phyloP scores from a whole-genome alignment of 768 basidiomycete species.

The Suillus discolor region DNA sequence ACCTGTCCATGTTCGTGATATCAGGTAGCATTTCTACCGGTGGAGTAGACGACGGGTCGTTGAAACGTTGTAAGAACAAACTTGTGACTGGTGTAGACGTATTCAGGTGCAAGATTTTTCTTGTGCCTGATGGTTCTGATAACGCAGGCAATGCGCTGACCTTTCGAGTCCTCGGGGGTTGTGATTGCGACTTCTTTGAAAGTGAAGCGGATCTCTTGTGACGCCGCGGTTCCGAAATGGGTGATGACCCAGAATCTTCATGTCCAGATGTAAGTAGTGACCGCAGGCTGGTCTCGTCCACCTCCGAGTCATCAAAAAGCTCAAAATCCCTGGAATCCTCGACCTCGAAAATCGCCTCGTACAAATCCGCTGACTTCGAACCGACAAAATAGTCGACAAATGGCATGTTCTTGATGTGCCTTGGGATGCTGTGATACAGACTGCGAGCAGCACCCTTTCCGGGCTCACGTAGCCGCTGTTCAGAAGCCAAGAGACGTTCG shows the following conservation, averaged over 20 bases:
- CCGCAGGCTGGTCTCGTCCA: slow-evolving; percentile 32
- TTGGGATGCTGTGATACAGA: slow-evolving; percentile 66
- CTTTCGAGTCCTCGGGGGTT: slow-evolving; percentile 25
- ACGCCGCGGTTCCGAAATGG: slow-evolving; percentile 13
- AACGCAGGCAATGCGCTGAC: slow-evolving; percentile 28
- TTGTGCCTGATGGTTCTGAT: slow-evolving; percentile 31
- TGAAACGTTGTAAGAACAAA: slow-evolving; percentile 24
- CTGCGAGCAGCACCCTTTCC: slow-evolving; percentile 54
- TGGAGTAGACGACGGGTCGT: slow-evolving; percentile 1
- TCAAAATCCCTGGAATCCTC: slow-evolving; percentile 51
- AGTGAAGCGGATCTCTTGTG: slow-evolving; percentile 4
- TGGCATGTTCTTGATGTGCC: slow-evolving; percentile 72
- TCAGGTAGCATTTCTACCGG: slow-evolving; percentile 15
- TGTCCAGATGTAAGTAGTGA: slow-evolving; percentile 17
- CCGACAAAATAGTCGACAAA: slow-evolving; percentile 79
- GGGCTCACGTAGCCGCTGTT: slow-evolving; percentile 51
- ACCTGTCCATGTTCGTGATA: slow-evolving; percentile 28
- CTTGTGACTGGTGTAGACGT: slow-evolving; percentile 28
- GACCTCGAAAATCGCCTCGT: slow-evolving; percentile 80
- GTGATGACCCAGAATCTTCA: slow-evolving; percentile 14
- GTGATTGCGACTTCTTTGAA: slow-evolving; percentile 15
- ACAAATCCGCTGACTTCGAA: slow-evolving; percentile 62
- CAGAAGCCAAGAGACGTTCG: slow-evolving; percentile 68
- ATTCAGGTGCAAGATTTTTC: slow-evolving; percentile 31
- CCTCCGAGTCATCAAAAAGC: slow-evolving; percentile 53